Evolutionary conservation across 106 monocot species (phyloP), one percentile per base, ranked within the genome.

Genomic region (Dendrobium officinale): DNA sequence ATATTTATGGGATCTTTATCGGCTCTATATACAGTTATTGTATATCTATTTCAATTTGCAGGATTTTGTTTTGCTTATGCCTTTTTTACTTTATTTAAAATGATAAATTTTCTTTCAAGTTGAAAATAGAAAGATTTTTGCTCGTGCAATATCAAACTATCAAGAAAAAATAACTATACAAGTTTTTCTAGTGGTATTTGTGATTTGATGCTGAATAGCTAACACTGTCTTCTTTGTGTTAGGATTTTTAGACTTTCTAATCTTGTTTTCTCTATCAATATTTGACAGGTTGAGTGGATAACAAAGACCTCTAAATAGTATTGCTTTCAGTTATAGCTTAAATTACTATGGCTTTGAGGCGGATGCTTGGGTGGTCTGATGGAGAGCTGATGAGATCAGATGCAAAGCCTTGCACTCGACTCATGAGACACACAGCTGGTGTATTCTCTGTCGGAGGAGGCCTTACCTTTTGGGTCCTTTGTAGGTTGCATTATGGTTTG

Each of bases 341-440:
- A 74, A 49, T 49, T 13, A 76, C n/a, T 31, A 91, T 92, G 91
- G 89, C 89, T 44, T 73, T 92, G 77, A 75, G 91, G 44, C 20
- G 49, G 58, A 79, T 79, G 37, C 48, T 92, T 5, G 91, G 91
- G 42, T 84, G 73, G 81, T 89, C 91, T 56, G 91, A 92, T 13
- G 89, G 91, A 47, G 91, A 91, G 66, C 22, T 89, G 83, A 91
- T 91, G 91, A 85, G 91, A 75, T 78, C 91, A 26, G 91, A 92
- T 48, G 85, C 85, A 59, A 89, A 85, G 74, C 87, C 91, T 26
- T 89, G 91, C 85, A 72, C 89, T 0, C 81, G 87, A n/a, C 79
- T 92, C 51, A 85, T 78, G 87, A 29, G 85, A 26, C 91, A 92
- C 79, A 89, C 89, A 29, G 88, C 91, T 42, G 88, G 83, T 19